phyloP scores from a whole-genome alignment of 2,329 filamentous ascomycete genomes.

The Chaetoscypha palmicola region DNA sequence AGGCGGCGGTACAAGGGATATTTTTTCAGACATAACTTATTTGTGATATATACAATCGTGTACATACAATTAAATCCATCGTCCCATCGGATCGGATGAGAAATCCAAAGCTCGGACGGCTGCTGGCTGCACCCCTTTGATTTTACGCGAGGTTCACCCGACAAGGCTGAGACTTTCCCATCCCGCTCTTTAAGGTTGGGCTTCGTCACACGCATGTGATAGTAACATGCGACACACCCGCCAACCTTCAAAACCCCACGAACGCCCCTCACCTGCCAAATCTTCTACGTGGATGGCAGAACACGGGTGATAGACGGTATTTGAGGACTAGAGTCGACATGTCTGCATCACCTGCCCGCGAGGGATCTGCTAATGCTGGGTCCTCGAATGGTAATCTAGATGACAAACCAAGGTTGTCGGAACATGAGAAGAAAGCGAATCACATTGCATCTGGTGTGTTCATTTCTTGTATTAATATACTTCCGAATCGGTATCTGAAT shows the following conservation, averaged over 20 bases:
- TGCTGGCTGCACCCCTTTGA: too few relatives aligned
- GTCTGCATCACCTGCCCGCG: constrained; percentile 22
- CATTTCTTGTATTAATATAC: too few relatives aligned
- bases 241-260: neutral
- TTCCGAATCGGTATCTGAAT: too few relatives aligned
- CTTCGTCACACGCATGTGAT: constrained; percentile 6
- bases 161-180: constrained; percentile 2
- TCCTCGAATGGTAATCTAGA: constrained; percentile 25
- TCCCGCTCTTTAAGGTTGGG: too few relatives aligned
- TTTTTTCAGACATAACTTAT: constrained; percentile 4
- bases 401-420: constrained; percentile 58
- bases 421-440: constrained; percentile 66
- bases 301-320: constrained; percentile 8
- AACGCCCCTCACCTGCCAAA: too few relatives aligned
- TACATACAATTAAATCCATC: too few relatives aligned
- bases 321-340: constrained; percentile 11
- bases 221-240: constrained; percentile 1
- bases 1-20: constrained; percentile 15
- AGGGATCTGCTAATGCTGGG: constrained; percentile 25
- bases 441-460: constrained; percentile 54
- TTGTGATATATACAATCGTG: neutral
- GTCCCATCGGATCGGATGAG: too few relatives aligned
- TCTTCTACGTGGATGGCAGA: too few relatives aligned
- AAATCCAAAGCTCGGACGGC: too few relatives aligned
- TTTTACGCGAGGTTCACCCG: neutral